Percentiles rank a stretch among this genome's conserved stretches.
Evolutionary conservation across 192 early-diverging fungal species (phyloP).

Genomic region (Fimicolochytrium jonesii): DNA sequence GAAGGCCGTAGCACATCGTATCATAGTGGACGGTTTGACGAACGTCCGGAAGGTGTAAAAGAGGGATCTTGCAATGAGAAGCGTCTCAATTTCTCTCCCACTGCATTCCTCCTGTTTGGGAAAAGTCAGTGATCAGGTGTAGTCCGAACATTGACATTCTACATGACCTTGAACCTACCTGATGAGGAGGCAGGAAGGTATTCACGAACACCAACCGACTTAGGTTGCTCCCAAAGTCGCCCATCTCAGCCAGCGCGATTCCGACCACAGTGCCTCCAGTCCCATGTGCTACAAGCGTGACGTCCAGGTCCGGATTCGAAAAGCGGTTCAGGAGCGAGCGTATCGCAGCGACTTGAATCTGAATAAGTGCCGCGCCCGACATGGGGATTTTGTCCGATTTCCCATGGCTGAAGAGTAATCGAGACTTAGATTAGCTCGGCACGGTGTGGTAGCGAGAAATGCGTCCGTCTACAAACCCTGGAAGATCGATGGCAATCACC

Average conservation of each 20-base stretch:
- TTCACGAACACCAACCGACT: slow-evolving; percentile 9
- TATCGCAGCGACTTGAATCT: slow-evolving; percentile 9
- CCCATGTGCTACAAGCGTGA: slow-evolving; percentile 17
- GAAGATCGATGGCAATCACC: slow-evolving; percentile 26
- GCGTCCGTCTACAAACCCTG: no score
- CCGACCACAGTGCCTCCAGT: slow-evolving; percentile 6
- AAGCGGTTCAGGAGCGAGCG: slow-evolving; percentile 3
- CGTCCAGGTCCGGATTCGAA: not conserved
- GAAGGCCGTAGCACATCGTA: not conserved
- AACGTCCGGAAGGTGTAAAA: slow-evolving; percentile 1
- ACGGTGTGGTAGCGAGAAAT: no score
- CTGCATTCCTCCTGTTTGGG: not conserved
- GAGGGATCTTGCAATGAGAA: not conserved
- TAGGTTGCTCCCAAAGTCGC: not conserved
- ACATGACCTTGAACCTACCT: slow-evolving; percentile 7
- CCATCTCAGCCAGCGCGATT: slow-evolving; percentile 5
- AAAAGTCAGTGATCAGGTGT: not conserved
- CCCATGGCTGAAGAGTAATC: slow-evolving; percentile 5
- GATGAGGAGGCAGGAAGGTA: slow-evolving; percentile 1
- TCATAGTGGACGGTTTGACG: not conserved
- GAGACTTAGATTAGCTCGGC: no score
- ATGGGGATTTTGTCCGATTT: slow-evolving; percentile 26
- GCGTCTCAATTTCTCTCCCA: slow-evolving; percentile 1
- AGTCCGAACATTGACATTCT: not conserved
- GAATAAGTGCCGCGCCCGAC: not conserved